Percentiles rank a stretch among this genome's conserved stretches.
phyloP scores from a whole-genome alignment of 352 stramenopile species.

The Pythium grandisporangium region DNA sequence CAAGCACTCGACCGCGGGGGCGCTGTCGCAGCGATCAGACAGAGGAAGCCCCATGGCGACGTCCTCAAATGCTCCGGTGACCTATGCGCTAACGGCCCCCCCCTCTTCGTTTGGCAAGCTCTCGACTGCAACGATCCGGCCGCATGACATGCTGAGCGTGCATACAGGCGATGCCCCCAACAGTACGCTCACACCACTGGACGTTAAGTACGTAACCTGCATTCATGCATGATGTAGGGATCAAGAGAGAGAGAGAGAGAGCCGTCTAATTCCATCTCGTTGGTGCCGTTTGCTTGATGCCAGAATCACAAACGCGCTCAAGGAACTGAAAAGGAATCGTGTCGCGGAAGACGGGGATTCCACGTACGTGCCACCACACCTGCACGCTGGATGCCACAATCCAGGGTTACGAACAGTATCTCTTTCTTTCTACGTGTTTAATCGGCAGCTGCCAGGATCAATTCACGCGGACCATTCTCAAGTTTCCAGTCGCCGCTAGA shows the following conservation, averaged over 20 bases:
- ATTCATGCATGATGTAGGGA: background rate
- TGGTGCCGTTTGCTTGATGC: no score
- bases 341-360: conserved; percentile 36
- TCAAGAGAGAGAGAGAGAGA: no score
- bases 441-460: conserved; percentile 42
- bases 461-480: conserved; percentile 76
- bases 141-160: conserved; percentile 19
- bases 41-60: conserved; percentile 3
- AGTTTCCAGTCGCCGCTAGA: conserved; percentile 53
- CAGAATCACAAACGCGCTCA: conserved; percentile 75
- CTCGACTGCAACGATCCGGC: conserved; percentile 36
- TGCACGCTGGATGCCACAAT: background rate
- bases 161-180: background rate
- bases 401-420: background rate
- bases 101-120: conserved; percentile 12
- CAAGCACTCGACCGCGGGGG: conserved; percentile 51
- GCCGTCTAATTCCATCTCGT: no score
- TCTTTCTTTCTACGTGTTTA: no score
- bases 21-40: conserved; percentile 23
- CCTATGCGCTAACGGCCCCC: background rate
- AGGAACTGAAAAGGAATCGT: conserved; percentile 56
- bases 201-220: conserved; percentile 44
- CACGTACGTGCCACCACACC: conserved; percentile 15
- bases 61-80: background rate
- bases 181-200: conserved; percentile 27